A percentile compares a stretch with the other conserved stretches of the same genome.
These are phyloP conservation scores for Escovopsis sp. DNA, from an alignment of 2,329 filamentous ascomycete species.

Conservation along the genomic window DNA sequence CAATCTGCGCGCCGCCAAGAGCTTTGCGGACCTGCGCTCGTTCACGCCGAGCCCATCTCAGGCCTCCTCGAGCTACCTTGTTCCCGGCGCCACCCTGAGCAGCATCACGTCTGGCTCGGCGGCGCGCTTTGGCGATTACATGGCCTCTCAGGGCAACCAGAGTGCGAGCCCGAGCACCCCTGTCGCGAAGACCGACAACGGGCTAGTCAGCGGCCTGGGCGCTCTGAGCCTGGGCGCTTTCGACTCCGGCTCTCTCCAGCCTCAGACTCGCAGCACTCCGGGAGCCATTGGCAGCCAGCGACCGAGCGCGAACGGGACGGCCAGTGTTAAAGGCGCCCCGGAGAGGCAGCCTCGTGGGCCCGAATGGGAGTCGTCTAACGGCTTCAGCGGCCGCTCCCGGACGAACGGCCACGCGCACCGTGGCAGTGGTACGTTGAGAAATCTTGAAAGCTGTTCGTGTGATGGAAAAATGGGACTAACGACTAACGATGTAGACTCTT, in stretches of 20 bases:
- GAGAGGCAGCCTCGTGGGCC: constrained; percentile 50
- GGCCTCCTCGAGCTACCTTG: constrained; percentile 59
- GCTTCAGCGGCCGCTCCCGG: constrained; percentile 38
- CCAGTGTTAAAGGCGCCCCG: constrained; percentile 29
- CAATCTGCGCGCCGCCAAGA: constrained; percentile 85
- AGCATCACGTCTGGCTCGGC: constrained; percentile 29
- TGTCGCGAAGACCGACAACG: constrained; percentile 22
- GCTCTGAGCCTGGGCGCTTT: constrained; percentile 36
- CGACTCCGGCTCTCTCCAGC: constrained; percentile 26
- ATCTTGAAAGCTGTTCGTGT: too few relatives aligned
- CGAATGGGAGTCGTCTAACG: constrained; percentile 40
- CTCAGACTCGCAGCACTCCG: constrained; percentile 30
- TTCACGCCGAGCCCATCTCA: constrained; percentile 93
- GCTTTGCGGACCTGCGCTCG: constrained; percentile 85
- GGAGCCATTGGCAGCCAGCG: constrained; percentile 53
- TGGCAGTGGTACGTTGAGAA: constrained; percentile 38
- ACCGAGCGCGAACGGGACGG: constrained; percentile 30
- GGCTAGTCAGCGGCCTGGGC: constrained; percentile 32
- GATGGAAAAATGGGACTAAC: too few relatives aligned
- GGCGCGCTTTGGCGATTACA: constrained; percentile 32
- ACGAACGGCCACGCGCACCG: constrained; percentile 46
- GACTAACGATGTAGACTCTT: constrained; percentile 22
- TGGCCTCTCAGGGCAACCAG: constrained; percentile 19
- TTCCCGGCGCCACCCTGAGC: constrained; percentile 30
- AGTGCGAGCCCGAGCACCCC: constrained; percentile 22